Conservation (phyloP, 2,329 filamentous ascomycete species). For the Aspergillus floridensis region DNA sequence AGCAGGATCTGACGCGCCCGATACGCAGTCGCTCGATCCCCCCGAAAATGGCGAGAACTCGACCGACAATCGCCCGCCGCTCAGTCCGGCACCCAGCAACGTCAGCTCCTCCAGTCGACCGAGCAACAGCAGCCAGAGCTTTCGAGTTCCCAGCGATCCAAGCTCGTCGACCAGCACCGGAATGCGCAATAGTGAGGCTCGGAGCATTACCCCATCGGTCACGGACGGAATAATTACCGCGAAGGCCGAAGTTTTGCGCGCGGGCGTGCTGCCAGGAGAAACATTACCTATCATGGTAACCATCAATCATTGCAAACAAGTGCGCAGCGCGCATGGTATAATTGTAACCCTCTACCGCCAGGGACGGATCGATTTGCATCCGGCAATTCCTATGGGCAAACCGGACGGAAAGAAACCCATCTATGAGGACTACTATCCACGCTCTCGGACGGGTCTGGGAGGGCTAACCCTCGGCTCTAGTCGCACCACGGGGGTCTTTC, state of each 20-base stretch:
- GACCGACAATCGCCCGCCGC: slow-evolving; percentile 39
- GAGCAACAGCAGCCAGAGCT: slow-evolving; percentile 62
- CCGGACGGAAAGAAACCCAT: slow-evolving; percentile 66
- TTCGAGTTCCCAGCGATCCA: slow-evolving; percentile 52
- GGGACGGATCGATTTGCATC: slow-evolving; percentile 81
- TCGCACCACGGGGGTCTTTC: slow-evolving; percentile 85
- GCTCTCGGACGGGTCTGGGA: slow-evolving; percentile 79
- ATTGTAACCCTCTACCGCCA: slow-evolving; percentile 91
- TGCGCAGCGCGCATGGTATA: slow-evolving; percentile 88
- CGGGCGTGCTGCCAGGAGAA: slow-evolving; percentile 84
- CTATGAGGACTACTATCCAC: slow-evolving; percentile 82
- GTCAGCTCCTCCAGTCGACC: slow-evolving; percentile 67
- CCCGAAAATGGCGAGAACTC: slow-evolving; percentile 40
- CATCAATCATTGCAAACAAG: slow-evolving; percentile 81
- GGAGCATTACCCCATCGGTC: slow-evolving; percentile 52
- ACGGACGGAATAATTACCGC: slow-evolving; percentile 79
- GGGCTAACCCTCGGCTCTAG: slow-evolving; percentile 83
- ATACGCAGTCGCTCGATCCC: slow-evolving; percentile 46
- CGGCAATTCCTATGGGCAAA: slow-evolving; percentile 57
- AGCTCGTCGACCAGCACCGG: slow-evolving; percentile 38
- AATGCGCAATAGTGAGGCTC: slow-evolving; percentile 48
- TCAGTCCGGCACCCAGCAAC: slow-evolving; percentile 60
- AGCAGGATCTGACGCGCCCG: slow-evolving; percentile 40
- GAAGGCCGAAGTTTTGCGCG: slow-evolving; percentile 75
- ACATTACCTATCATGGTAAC: slow-evolving; percentile 74